These are phyloP conservation scores for Micromonas pusilla DNA, from an alignment of 139 green algal genomes.

Conservation along the genomic window DNA sequence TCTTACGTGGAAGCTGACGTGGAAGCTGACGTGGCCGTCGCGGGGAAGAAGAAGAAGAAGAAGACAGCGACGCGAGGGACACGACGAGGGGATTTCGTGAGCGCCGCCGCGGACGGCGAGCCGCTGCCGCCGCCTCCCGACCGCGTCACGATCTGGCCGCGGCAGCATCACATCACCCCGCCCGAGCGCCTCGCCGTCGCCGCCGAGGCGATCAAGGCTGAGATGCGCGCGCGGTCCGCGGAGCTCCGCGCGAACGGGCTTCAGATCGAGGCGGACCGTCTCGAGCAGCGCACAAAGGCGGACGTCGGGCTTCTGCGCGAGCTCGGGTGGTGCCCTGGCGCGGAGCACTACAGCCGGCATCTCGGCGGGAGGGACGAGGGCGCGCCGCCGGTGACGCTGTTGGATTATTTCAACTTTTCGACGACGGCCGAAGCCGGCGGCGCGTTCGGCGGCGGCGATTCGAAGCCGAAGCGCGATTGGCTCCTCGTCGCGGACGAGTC, in stretches of 20 bases:
- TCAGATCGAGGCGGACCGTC: constrained; percentile 18
- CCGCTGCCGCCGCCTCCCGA: not conserved
- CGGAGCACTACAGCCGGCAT: constrained; percentile 38
- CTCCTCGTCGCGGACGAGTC: constrained; percentile 35
- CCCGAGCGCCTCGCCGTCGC: not conserved
- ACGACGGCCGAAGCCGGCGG: not conserved
- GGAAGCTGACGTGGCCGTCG: too few species aligned
- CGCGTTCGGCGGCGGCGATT: not conserved
- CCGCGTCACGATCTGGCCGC: constrained; percentile 21
- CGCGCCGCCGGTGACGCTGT: constrained; percentile 25
- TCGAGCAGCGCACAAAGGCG: constrained; percentile 9
- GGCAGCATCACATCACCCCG: constrained; percentile 26
- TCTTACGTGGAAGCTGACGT: too few species aligned
- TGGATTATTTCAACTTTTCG: constrained; percentile 31
- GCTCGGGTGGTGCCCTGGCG: constrained; percentile 28
- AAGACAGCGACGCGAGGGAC: not conserved
- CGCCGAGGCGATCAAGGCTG: constrained; percentile 16
- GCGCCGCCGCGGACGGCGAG: not conserved
- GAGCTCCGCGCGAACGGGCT: not conserved
- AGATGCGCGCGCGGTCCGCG: constrained; percentile 6
- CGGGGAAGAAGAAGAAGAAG: not conserved
- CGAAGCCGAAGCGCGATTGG: constrained; percentile 8
- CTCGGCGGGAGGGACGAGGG: constrained; percentile 6
- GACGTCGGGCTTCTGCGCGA: constrained; percentile 31
- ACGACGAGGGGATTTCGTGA: not conserved